Evolutionary conservation across 306 rosid species (phyloP).

Genomic region (Parietaria judaica): DNA sequence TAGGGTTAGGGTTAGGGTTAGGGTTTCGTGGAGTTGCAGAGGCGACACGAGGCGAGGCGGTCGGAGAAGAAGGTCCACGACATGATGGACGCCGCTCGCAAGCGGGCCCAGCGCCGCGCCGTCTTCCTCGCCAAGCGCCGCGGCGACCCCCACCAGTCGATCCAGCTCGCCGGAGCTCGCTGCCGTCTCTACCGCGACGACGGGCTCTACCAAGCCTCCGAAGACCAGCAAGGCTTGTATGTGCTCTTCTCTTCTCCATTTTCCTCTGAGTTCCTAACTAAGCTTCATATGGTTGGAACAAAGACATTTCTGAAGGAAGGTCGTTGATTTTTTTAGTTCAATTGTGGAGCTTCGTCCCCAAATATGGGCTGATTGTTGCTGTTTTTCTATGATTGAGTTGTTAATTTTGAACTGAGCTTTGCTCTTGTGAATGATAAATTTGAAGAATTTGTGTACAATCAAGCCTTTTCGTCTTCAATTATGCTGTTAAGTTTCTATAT

Average conservation of each 20-base stretch:
- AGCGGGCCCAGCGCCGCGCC: conserved; percentile 92
- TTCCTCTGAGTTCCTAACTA: neutral
- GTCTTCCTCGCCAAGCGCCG: conserved; percentile 86
- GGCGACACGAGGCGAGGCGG: conserved; percentile 79
- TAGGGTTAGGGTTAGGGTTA: neutral
- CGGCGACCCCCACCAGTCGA: conserved; percentile 93
- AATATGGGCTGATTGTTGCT: too few relatives aligned
- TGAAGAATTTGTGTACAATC: too few relatives aligned
- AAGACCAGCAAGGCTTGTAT: conserved; percentile 98
- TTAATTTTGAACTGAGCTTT: too few relatives aligned
- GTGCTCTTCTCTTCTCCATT: conserved; percentile 15
- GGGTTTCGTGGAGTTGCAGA: conserved; percentile 13
- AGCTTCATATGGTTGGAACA: too few relatives aligned
- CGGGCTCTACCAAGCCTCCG: conserved; percentile 80
- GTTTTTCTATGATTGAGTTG: too few relatives aligned
- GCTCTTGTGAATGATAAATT: too few relatives aligned
- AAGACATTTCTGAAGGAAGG: too few relatives aligned
- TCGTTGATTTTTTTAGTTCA: too few relatives aligned
- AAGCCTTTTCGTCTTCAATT: too few relatives aligned
- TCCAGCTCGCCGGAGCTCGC: conserved; percentile 65
- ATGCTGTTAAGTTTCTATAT: too few relatives aligned
- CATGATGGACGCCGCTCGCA: conserved; percentile 99
- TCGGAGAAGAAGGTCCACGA: conserved; percentile 99
- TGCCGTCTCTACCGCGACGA: conserved; percentile 85
- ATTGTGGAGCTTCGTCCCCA: too few relatives aligned